Base-by-base conservation (phyloP, 768 basidiomycete genomes). In the Leccinum rimulosum region DNA sequence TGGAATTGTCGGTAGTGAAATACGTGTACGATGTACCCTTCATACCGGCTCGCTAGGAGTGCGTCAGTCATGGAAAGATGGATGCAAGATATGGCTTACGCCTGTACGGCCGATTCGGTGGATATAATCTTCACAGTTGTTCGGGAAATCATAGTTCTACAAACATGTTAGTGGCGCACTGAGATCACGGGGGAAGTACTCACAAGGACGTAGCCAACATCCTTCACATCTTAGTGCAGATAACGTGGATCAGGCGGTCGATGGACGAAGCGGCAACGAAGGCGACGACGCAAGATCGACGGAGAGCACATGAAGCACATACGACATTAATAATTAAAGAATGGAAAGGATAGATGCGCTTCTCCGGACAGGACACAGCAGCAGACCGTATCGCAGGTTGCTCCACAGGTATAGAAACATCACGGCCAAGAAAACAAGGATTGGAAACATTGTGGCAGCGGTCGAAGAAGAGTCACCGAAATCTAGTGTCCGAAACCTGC, bases 31-130 rank as follows among this genome's bases (percentile, higher is more conserved):
- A 92, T 40, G 86, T 88, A 64, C 95, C 95, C 73, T 86, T 95
- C 84, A 87, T 83, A 43, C 93, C 93, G 48, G 93, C 94, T 74
- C 92, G 93, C 91, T 94, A 57, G 43, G 50, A 47, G 6, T 27
- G 58, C 54, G 67, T 75, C 55, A 69, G 68, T 40, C 1, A 15
- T 15, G 22, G 19, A 52, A 4, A 22, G 27, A 57, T 2, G 19
- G 14, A 52, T 40, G 58, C 22, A 25, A 40, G 51, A 55, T 28
- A 14, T 73, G 83, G 50, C 74, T 0, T 56, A 93, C 92, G 57
- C 95, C 95, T 64, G 96, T 97, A 73, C 96, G 94, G 63, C 96
- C 97, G 69, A 99, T 99, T 66, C 96, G 93, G 77, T 99, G 96
- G 61, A 98, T 94, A 76, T 98, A 98, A 75, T 97, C 95, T 79